Conservation (phyloP, 441 rosid genomes). For the Biscutella auriculata region DNA sequence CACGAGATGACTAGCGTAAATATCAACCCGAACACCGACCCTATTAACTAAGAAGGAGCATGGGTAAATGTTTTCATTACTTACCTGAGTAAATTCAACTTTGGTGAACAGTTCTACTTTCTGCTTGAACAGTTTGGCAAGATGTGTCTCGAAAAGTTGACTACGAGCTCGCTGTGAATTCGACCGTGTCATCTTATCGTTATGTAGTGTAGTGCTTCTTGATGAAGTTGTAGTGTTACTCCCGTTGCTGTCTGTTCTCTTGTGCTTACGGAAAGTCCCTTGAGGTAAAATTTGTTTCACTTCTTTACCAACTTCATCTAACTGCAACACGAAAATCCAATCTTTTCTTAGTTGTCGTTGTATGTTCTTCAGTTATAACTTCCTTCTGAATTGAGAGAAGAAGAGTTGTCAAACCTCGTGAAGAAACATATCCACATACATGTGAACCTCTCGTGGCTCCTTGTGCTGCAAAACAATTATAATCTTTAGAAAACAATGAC, state of each 20-base stretch:
- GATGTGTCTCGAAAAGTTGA: conserved; percentile 96
- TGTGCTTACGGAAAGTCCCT: conserved; percentile 66
- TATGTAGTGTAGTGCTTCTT: conserved; percentile 71
- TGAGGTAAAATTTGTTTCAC: conserved; percentile 84
- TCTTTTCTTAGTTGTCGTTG: too few relatives aligned
- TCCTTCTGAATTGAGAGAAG: background rate
- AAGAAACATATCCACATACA: conserved; percentile 87
- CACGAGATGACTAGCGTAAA: background rate
- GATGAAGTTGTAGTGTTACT: conserved; percentile 67
- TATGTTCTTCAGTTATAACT: conserved; percentile 6
- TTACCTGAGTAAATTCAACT: conserved; percentile 71
- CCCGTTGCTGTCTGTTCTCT: conserved; percentile 87
- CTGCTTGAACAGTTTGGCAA: conserved; percentile 95
- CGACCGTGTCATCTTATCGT: conserved; percentile 57
- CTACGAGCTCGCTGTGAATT: conserved; percentile 78
- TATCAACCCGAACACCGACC: too few relatives aligned
- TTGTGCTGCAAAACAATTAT: conserved; percentile 59
- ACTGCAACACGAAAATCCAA: conserved; percentile 28
- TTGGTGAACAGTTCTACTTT: conserved; percentile 94
- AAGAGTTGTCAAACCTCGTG: conserved; percentile 56
- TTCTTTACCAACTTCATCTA: conserved; percentile 61
- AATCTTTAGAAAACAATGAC: conserved; percentile 13
- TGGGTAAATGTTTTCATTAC: too few relatives aligned
- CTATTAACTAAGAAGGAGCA: too few relatives aligned
- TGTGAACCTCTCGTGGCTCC: conserved; percentile 97